phyloP scores from a whole-genome alignment of 2,329 filamentous ascomycete species.

The Beauveria sp. region DNA sequence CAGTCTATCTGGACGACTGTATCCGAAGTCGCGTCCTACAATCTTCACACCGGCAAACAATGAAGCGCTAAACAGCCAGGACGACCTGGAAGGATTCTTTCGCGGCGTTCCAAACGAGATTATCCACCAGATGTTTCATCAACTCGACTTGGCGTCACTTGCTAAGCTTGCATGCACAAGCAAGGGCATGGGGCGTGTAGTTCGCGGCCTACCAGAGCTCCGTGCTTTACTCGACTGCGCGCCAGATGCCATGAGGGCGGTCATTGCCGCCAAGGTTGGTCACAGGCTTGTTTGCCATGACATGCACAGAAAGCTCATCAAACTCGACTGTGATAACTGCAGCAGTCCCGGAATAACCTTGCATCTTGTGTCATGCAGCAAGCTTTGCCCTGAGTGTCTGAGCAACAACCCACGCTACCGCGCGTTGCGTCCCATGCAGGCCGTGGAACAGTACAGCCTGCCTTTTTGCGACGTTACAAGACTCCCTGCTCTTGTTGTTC shows the following conservation, averaged over 20 bases:
- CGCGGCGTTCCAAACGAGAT: background rate
- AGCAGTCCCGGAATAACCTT: background rate
- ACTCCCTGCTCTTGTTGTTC: background rate
- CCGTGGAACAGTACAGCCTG: background rate
- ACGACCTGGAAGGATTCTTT: background rate
- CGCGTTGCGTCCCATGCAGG: background rate
- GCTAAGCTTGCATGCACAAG: background rate
- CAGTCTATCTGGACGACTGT: background rate
- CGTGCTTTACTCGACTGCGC: background rate
- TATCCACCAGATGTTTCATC: background rate
- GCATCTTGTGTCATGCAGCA: background rate
- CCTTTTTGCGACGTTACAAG: fast-evolving
- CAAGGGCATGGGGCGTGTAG: background rate
- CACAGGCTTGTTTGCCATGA: background rate
- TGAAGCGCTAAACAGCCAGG: background rate
- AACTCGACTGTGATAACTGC: background rate
- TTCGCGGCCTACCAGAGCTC: background rate
- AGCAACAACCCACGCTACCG: background rate
- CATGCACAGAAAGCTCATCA: background rate
- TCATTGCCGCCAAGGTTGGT: background rate
- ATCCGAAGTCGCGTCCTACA: fast-evolving
- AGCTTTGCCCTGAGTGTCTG: background rate
- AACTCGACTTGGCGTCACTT: background rate
- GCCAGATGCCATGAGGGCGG: background rate
- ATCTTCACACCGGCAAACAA: background rate